Evolutionary conservation across 768 basidiomycete species (phyloP).

Genomic region (Boletus reticulatus): DNA sequence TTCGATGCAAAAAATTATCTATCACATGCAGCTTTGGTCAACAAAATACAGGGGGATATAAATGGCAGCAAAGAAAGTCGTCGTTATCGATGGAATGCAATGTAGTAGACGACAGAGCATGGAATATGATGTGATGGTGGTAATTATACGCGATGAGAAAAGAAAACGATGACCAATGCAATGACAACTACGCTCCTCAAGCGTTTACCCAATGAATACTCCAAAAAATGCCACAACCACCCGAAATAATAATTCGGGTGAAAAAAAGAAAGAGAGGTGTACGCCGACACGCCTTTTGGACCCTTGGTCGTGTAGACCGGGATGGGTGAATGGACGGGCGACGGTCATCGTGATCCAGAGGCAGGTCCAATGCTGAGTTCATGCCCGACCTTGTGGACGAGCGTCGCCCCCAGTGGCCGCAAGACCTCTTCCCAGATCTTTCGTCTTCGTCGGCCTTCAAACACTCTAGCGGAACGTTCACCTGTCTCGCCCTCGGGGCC

Average conservation of each 20-base stretch:
- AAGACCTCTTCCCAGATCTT: constrained; percentile 63
- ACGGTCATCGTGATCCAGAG: constrained; percentile 20
- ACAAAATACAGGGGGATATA: background rate
- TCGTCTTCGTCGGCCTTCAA: constrained; percentile 60
- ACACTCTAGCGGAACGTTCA: constrained; percentile 62
- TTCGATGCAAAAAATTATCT: background rate
- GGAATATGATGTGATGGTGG: background rate
- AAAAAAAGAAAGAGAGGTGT: background rate
- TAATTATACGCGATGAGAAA: background rate
- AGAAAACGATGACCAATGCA: background rate
- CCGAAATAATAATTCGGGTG: background rate
- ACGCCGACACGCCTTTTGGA: constrained; percentile 10
- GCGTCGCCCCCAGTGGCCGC: constrained; percentile 61
- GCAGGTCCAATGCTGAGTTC: constrained; percentile 74
- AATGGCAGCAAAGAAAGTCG: background rate
- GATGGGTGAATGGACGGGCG: background rate
- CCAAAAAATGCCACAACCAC: constrained; percentile 4
- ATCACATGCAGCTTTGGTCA: background rate
- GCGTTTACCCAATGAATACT: background rate
- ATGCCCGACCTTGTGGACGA: constrained; percentile 71
- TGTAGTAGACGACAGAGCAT: background rate
- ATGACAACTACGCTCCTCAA: background rate
- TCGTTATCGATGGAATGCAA: too few species aligned
- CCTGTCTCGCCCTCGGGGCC: constrained; percentile 83
- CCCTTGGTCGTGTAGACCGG: background rate